A percentile compares a stretch with the other conserved stretches of the same genome.
These are phyloP conservation scores for Viridothelium virens DNA, from an alignment of 495 filamentous ascomycete species.

Conservation along the genomic window DNA sequence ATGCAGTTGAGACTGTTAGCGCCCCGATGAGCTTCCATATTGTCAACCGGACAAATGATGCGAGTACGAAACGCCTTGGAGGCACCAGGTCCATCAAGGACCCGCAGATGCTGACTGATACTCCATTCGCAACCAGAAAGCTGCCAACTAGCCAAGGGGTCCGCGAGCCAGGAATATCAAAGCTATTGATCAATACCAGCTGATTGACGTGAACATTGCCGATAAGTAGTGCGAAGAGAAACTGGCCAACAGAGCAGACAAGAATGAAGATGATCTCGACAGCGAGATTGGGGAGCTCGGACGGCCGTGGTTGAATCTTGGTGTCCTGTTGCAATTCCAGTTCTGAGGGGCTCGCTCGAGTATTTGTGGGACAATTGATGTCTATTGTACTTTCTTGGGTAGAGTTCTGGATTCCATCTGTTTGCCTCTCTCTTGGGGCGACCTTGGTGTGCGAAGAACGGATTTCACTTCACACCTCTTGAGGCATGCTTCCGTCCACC, in stretches of 20 bases:
- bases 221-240: slow-evolving; percentile 42
- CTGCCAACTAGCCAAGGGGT: slow-evolving; percentile 42
- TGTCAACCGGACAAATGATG: slow-evolving; percentile 40
- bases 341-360: neutral
- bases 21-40: slow-evolving; percentile 41
- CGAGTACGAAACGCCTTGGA: slow-evolving; percentile 39
- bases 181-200: slow-evolving; percentile 28
- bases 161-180: slow-evolving; percentile 37
- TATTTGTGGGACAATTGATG: neutral
- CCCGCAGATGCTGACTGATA: slow-evolving; percentile 42
- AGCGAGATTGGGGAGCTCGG: slow-evolving; percentile 34
- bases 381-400: neutral
- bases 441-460: no score
- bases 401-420: no score
- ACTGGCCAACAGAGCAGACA: slow-evolving; percentile 40
- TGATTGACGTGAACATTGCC: slow-evolving; percentile 41
- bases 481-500: no score
- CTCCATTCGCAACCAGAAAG: slow-evolving; percentile 37
- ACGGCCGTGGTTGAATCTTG: slow-evolving; percentile 20
- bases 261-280: slow-evolving; percentile 40
- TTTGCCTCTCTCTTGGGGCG: no score
- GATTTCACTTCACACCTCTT: no score
- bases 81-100: slow-evolving; percentile 40
- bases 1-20: slow-evolving; percentile 31
- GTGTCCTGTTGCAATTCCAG: neutral